Evolutionary conservation across 2,329 filamentous ascomycete species (phyloP).

Genomic region (Pestalotiopsis sp.): DNA sequence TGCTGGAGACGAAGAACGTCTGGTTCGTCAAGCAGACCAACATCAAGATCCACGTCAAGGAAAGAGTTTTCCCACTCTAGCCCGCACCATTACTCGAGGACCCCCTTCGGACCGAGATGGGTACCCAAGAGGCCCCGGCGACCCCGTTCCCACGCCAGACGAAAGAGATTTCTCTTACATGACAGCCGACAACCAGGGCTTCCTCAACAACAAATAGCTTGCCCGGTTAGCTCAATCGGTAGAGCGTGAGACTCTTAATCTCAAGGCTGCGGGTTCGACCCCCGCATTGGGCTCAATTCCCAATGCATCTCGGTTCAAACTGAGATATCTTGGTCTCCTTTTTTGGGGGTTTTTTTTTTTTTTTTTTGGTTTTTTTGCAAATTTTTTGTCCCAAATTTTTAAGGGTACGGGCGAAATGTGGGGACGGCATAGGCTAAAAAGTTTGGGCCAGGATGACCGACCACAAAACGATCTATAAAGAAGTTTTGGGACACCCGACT

Average conservation of each 20-base stretch:
- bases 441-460: too few species aligned
- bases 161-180: background rate
- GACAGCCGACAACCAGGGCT: accelerated
- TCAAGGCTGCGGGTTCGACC: constrained; percentile 42
- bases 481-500: too few species aligned
- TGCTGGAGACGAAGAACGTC: background rate
- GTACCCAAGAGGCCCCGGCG: background rate
- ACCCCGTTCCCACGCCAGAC: background rate
- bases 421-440: too few species aligned
- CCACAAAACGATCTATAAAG: too few species aligned
- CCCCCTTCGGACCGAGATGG: background rate
- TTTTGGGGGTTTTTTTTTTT: too few species aligned
- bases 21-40: background rate
- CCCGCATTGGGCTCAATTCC: constrained; percentile 45
- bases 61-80: background rate
- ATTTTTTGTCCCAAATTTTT: background rate
- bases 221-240: constrained; percentile 67
- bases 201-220: background rate
- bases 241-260: constrained; percentile 72
- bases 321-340: background rate
- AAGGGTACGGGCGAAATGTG: background rate
- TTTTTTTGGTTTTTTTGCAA: too few species aligned
- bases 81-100: too few species aligned
- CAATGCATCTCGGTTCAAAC: constrained; percentile 5
- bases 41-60: background rate